phyloP scores from a whole-genome alignment of 2,329 filamentous ascomycete species.

The Ophiostoma sp. region DNA sequence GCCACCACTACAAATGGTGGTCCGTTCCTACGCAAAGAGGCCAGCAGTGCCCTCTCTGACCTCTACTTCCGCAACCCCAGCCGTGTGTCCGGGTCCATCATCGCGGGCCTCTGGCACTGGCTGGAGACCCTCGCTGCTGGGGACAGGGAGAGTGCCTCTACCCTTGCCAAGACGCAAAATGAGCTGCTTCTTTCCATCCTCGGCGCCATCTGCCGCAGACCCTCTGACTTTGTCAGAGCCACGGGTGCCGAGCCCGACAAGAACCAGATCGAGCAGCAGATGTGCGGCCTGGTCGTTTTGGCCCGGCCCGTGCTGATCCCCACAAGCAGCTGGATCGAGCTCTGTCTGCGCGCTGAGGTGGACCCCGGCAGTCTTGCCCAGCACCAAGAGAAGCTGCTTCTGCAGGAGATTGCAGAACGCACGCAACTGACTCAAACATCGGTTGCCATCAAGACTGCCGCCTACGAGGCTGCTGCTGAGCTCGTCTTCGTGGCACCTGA shows the following conservation, averaged over 20 bases:
- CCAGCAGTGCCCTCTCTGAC: slow-evolving; percentile 60
- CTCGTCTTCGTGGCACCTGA: slow-evolving; percentile 92
- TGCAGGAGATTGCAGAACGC: slow-evolving; percentile 63
- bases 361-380: slow-evolving; percentile 80
- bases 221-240: slow-evolving; percentile 49
- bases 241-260: slow-evolving; percentile 46
- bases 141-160: slow-evolving; percentile 77
- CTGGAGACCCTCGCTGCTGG: slow-evolving; percentile 63
- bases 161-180: slow-evolving; percentile 63
- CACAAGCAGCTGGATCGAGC: slow-evolving; percentile 81
- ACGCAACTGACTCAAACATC: slow-evolving; percentile 53
- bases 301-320: slow-evolving; percentile 77
- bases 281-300: slow-evolving; percentile 75
- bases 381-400: slow-evolving; percentile 61
- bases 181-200: slow-evolving; percentile 63
- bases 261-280: slow-evolving; percentile 63
- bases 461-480: slow-evolving; percentile 83
- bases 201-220: slow-evolving; percentile 62
- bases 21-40: slow-evolving; percentile 63
- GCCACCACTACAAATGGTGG: slow-evolving; percentile 65
- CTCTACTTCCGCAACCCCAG: slow-evolving; percentile 63
- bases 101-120: slow-evolving; percentile 79
- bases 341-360: slow-evolving; percentile 74
- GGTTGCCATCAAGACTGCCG: slow-evolving; percentile 61
- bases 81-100: slow-evolving; percentile 62